Percentiles rank a stretch among this genome's conserved stretches.
These are phyloP conservation scores for Oropetium thomaeum DNA, from an alignment of 176 grass and related monocot genomes.

Conservation along the genomic window DNA sequence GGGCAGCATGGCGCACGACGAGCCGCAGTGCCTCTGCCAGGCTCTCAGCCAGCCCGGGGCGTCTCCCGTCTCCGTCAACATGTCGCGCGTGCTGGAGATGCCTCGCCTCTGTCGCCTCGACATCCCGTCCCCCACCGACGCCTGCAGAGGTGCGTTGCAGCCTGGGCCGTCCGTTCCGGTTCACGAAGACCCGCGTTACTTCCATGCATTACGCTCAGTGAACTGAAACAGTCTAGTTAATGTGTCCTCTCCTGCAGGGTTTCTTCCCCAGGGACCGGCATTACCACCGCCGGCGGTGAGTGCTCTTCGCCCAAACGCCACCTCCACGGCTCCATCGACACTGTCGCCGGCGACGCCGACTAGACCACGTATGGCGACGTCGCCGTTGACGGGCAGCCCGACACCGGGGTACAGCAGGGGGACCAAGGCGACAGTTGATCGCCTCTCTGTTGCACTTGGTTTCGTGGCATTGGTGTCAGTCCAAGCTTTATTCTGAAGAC, in stretches of 20 bases:
- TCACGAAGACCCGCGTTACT: background rate
- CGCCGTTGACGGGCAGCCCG: constrained; percentile 44
- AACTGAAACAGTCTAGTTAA: background rate
- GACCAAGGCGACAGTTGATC: constrained; percentile 17
- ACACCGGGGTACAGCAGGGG: constrained; percentile 51
- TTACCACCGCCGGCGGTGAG: constrained; percentile 30
- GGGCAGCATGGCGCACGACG: constrained; percentile 54
- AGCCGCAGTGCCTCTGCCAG: constrained; percentile 68
- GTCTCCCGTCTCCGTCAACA: constrained; percentile 58
- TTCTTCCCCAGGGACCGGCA: constrained; percentile 23
- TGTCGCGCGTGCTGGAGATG: constrained; percentile 45
- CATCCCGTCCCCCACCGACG: constrained; percentile 22
- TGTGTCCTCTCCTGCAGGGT: constrained; percentile 30
- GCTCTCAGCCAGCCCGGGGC: constrained; percentile 48
- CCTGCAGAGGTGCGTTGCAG: constrained; percentile 71
- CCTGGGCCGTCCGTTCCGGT: too few species aligned
- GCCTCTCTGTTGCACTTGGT: constrained; percentile 24
- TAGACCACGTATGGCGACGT: constrained; percentile 20
- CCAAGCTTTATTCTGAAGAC: constrained; percentile 45
- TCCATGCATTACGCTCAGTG: background rate
- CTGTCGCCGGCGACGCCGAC: background rate
- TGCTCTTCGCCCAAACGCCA: constrained; percentile 2
- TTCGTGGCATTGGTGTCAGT: constrained; percentile 27
- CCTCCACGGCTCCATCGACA: constrained; percentile 25
- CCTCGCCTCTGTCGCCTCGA: constrained; percentile 70